Percentiles rank a stretch among this genome's conserved stretches.
Conservation (phyloP, 106 monocot species). For the Dendrobium officinale region DNA sequence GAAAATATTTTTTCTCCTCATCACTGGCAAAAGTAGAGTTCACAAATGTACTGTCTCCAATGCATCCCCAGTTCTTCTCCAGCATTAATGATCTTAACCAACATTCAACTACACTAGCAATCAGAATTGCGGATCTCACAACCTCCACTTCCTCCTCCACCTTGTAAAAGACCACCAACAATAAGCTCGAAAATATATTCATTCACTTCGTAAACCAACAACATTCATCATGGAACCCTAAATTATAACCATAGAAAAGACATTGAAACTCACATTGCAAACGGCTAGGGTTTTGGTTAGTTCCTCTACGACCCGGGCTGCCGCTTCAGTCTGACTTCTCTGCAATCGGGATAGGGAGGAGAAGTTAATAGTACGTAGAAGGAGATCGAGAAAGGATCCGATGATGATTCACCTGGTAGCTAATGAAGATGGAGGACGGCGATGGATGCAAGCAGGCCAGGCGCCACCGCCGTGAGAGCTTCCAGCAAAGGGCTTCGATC, state of each 20-base stretch:
- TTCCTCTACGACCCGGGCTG: slow-evolving; percentile 26
- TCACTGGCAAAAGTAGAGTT: slow-evolving; percentile 29
- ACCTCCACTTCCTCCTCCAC: slow-evolving; percentile 42
- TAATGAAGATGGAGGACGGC: slow-evolving; percentile 29
- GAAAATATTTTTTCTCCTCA: slow-evolving; percentile 38
- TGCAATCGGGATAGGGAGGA: slow-evolving; percentile 14
- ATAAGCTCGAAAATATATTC: neutral
- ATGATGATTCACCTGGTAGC: slow-evolving; percentile 35
- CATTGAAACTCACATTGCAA: slow-evolving; percentile 18
- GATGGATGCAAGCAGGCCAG: slow-evolving; percentile 41
- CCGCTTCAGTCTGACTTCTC: slow-evolving; percentile 32
- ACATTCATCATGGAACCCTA: neutral
- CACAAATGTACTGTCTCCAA: slow-evolving; percentile 46
- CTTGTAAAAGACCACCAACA: slow-evolving; percentile 12
- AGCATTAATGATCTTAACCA: slow-evolving; percentile 44
- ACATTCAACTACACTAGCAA: slow-evolving; percentile 50
- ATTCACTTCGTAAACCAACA: neutral
- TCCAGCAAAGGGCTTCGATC: slow-evolving; percentile 49
- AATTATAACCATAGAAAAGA: neutral
- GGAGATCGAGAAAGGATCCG: neutral
- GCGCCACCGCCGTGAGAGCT: slow-evolving; percentile 35
- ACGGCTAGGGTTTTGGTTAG: slow-evolving; percentile 14
- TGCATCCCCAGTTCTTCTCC: slow-evolving; percentile 42
- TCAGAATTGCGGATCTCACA: slow-evolving; percentile 23
- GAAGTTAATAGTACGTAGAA: neutral